phyloP scores from a whole-genome alignment of 2,329 filamentous ascomycete species.

The Corinectria fuckeliana region DNA sequence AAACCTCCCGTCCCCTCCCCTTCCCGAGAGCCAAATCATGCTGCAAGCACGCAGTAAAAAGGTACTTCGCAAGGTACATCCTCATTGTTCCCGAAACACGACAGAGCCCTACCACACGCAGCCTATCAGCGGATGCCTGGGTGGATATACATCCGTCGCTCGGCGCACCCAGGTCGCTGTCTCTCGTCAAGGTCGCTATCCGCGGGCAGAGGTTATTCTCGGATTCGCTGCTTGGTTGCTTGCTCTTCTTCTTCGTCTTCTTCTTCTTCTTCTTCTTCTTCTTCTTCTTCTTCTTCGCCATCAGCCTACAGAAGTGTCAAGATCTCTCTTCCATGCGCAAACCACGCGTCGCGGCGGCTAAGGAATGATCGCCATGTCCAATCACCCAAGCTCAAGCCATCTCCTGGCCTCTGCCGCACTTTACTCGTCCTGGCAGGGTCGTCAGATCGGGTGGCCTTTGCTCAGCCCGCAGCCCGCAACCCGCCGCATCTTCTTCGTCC shows the following conservation, averaged over 20 bases:
- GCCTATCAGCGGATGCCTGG: constrained; percentile 3
- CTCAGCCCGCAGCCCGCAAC: constrained; percentile 4
- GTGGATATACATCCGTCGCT: constrained; percentile 2
- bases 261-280: too few species aligned
- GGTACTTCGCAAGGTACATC: not conserved
- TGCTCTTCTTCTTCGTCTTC: too few species aligned
- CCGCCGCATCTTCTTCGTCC: not conserved
- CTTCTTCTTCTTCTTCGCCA: not conserved
- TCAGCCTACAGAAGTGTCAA: constrained; percentile 14
- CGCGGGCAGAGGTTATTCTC: constrained; percentile 1
- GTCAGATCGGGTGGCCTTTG: constrained; percentile 6
- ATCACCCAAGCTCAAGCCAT: constrained; percentile 11
- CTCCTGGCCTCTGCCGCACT: not conserved
- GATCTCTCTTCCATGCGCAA: constrained; percentile 2
- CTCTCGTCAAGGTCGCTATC: not conserved
- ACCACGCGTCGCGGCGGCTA: constrained; percentile 5
- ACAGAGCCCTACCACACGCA: not conserved
- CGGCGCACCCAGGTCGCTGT: not conserved
- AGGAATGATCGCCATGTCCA: not conserved
- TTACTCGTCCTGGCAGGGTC: constrained; percentile 1
- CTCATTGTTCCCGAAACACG: constrained; percentile 9
- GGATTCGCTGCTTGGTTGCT: not conserved
- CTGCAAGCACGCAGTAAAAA: not conserved
- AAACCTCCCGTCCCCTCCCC: constrained; percentile 5
- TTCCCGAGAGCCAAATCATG: not conserved